Evolutionary conservation across 352 stramenopile genomes (phyloP).

Genomic region (Blastocystis sp.): DNA sequence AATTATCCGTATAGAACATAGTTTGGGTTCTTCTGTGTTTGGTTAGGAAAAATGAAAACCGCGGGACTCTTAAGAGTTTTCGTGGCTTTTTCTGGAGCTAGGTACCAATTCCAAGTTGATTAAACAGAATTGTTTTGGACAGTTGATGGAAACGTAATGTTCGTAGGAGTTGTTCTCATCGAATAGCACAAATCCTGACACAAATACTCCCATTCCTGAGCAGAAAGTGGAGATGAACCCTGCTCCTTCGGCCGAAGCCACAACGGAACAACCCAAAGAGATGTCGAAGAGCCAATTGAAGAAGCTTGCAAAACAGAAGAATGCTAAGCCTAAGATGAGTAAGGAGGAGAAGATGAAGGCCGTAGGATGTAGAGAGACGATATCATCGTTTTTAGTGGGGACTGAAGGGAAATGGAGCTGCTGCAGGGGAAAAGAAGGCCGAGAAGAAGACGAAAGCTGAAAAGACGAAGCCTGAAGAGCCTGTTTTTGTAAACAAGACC

Average conservation of each 20-base stretch:
- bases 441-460: conserved; percentile 72
- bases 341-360: conserved; percentile 66
- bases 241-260: background rate
- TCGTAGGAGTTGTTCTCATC: background rate
- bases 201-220: background rate
- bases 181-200: background rate
- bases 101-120: background rate
- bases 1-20: conserved; percentile 30
- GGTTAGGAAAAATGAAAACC: background rate
- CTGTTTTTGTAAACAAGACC: conserved; percentile 82
- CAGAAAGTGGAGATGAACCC: background rate
- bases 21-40: background rate
- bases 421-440: conserved; percentile 76
- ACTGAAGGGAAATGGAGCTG: conserved; percentile 69
- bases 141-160: background rate
- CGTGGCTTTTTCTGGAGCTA: background rate
- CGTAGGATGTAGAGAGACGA: conserved; percentile 68
- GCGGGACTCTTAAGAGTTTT: background rate
- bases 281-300: conserved; percentile 90
- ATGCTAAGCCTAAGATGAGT: conserved; percentile 73
- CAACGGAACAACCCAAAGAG: conserved; percentile 66
- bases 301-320: conserved; percentile 82
- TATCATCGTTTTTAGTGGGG: conserved; percentile 63
- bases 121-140: background rate
- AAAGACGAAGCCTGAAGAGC: conserved; percentile 66